Evolutionary conservation across 176 grass and related monocot species (phyloP), one percentile per base, ranked within the genome.

Genomic region (Coix lacrymajobi): DNA sequence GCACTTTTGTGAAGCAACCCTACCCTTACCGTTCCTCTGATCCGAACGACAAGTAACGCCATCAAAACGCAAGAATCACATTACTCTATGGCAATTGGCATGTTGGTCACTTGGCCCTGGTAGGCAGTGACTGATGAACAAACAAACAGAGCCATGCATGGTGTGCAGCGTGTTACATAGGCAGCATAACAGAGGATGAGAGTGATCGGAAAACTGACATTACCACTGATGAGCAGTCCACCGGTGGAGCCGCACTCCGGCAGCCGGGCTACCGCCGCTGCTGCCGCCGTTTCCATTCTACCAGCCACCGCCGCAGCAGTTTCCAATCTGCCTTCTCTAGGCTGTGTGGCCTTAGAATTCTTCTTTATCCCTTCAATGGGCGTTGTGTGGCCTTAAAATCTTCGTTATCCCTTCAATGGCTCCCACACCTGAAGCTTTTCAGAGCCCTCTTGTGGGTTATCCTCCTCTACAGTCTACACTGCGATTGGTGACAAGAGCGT

Each of bases 401-500:
- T 71, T 77, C 7, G 17, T 6, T 79, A 72, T 63, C 87, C n/a
- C 20, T 82, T n/a, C 51, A 65, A 79, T 13, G 31, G 71, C 41
- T 69, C 32, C 19, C 0, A 44, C 60, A 12, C n/a, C 46, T 48
- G 76, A 51, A 69, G 22, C 52, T 15, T 32, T 39, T 80, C 48
- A 15, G 17, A 44, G 15, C 11, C 22, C 16, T 24, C 43, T 25
- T 70, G 11, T 58, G 40, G 34, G 4, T 76, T 76, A 71, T 63
- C 32, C 61, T 76, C 60, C 8, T 48, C 32, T 64, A 57, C 83
- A 14, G 5, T 48, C 32, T 64, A 57, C 83, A 14, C 71, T 72
- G 66, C 64, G 83, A 89, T 89, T 85, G 88, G 83, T 89, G 88
- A 78, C 28, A 7, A 16, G 22, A 57, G 57, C 16, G 57, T 44